Evolutionary conservation across 805 yeast genomes (phyloP), one percentile per base, ranked within the genome.

Genomic region (Candida tammaniensis): DNA sequence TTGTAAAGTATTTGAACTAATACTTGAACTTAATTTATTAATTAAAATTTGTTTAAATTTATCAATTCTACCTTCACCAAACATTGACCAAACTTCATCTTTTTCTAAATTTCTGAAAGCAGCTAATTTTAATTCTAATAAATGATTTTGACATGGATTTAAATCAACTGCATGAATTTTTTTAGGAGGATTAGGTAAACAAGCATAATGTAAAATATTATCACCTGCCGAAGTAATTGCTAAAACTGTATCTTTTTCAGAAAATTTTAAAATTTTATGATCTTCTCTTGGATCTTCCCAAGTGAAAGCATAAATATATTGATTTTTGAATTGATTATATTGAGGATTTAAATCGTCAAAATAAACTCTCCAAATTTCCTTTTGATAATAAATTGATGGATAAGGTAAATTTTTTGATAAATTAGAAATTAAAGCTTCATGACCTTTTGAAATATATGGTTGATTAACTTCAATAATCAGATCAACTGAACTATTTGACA

Each of bases 241-340:
- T 46, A 85, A 68, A 3, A 85, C 85, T 1, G 86, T 81, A 51
- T 86, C 95, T 19, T 72, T 69, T 10, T 77, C 59, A 20, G 68
- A 64, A 48, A 85, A 65, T 27, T 78, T 72, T 46, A 85, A 67
- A 36, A 85, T 80, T 31, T 70, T 70, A 40, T 76, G 74, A 61
- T 85, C 95, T 60, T 83, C 93, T 37, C 82, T 71, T 19, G 94
- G 94, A 53, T 86, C 95, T 59, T 85, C 95, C 95, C 95, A 85
- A 5, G 94, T 85, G 59, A 85, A 85, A 4, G 94, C 89, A 53
- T 85, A 86, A 40, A 85, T 86, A 56, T 83, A 85, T 60, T 85
- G 88, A 51, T 82, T 72, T 39, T 74, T 77, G 64, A 85, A 85
- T 56, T 83, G 88, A 31, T 72, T 74, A 53, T 81, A 81, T 46